phyloP scores from a whole-genome alignment of 768 basidiomycete species.

The Terana coerulea region DNA sequence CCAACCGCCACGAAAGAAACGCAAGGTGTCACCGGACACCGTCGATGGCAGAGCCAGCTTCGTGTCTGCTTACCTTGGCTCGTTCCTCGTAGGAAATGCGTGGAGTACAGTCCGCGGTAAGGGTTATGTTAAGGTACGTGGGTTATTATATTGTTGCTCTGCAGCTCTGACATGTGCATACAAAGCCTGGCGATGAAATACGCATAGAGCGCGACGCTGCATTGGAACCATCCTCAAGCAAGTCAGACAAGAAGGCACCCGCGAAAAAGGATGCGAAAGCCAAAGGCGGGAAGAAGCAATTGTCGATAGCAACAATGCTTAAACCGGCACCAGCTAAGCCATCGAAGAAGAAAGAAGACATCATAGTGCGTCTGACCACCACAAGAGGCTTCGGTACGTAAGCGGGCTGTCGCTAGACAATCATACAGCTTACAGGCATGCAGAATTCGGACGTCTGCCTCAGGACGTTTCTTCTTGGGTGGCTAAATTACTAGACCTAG shows the following conservation, averaged over 20 bases:
- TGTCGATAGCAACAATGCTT: constrained; percentile 62
- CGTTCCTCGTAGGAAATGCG: constrained; percentile 64
- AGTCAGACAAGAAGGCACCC: constrained; percentile 15
- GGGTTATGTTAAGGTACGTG: constrained; percentile 51
- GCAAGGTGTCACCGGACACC: constrained; percentile 30
- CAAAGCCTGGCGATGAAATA: constrained; percentile 48
- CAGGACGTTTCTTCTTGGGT: constrained; percentile 71
- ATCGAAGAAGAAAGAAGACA: constrained; percentile 57
- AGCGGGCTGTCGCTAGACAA: background rate
- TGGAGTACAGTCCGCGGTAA: constrained; percentile 77
- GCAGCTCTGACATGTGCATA: background rate
- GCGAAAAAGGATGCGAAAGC: constrained; percentile 34
- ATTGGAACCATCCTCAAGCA: constrained; percentile 30
- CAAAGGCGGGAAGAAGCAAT: constrained; percentile 53
- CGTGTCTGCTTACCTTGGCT: constrained; percentile 54
- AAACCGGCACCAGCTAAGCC: constrained; percentile 49
- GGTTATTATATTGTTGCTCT: background rate
- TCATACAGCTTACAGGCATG: background rate
- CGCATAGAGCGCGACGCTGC: constrained; percentile 51
- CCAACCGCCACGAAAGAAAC: constrained; percentile 45
- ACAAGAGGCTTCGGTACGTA: constrained; percentile 57
- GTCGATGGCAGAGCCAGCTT: constrained; percentile 18
- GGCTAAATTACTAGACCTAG: constrained; percentile 66
- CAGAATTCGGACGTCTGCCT: constrained; percentile 77
- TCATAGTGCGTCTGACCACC: constrained; percentile 66